Conservation (phyloP, 768 basidiomycete genomes). For the Leccinellum luteum region DNA sequence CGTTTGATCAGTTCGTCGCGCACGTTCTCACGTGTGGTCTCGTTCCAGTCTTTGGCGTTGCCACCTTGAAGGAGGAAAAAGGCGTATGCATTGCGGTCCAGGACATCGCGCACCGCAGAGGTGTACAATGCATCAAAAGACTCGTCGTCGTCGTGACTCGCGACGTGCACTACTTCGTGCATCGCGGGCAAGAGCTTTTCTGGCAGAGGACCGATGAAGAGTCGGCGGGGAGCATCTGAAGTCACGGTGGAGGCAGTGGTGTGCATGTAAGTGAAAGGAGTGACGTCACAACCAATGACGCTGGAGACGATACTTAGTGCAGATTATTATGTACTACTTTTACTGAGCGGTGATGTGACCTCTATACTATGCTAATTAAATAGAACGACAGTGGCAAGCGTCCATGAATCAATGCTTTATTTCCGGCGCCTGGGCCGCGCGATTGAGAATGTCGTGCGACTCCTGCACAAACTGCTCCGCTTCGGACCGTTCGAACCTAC, state of each 20-base stretch:
- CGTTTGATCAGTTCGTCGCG: conserved; percentile 55
- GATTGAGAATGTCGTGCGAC: conserved; percentile 53
- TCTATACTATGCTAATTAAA: conserved; percentile 12
- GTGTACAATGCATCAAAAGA: conserved; percentile 32
- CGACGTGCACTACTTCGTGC: conserved; percentile 27
- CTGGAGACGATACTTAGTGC: background rate
- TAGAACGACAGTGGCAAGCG: background rate
- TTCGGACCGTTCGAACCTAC: conserved; percentile 66
- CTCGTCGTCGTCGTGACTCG: conserved; percentile 34
- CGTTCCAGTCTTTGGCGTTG: conserved; percentile 63
- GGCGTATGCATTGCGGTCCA: conserved; percentile 59
- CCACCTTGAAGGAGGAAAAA: conserved; percentile 69
- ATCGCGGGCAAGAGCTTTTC: conserved; percentile 49
- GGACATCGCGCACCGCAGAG: conserved; percentile 33
- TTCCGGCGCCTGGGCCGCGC: conserved; percentile 23
- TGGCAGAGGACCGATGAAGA: conserved; percentile 79
- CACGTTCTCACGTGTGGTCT: conserved; percentile 46
- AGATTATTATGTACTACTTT: background rate
- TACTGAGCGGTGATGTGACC: conserved; percentile 22
- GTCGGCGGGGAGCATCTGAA: conserved; percentile 32
- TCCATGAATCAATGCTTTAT: conserved; percentile 24
- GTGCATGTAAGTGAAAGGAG: background rate
- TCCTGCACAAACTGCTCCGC: conserved; percentile 62
- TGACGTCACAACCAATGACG: conserved; percentile 27
- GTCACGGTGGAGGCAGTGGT: background rate